phyloP scores from a whole-genome alignment of 164 flowering plant genomes.

The Berberis vulgaris region DNA sequence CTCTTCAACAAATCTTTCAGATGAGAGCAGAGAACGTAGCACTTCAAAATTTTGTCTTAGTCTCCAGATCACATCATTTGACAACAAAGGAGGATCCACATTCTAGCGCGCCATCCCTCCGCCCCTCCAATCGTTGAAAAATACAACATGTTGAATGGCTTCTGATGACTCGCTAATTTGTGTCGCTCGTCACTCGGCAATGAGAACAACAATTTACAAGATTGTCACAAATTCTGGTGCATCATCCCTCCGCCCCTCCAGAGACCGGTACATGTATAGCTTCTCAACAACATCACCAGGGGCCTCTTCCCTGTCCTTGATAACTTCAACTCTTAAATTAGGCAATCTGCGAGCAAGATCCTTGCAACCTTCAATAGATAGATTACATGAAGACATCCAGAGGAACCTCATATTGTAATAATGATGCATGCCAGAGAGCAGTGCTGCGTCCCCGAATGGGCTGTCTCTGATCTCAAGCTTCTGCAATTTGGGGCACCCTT shows the following conservation, averaged over 20 bases:
- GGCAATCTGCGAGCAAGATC: constrained; percentile 54
- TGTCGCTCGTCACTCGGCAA: too few relatives aligned
- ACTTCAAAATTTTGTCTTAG: too few relatives aligned
- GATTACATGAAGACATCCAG: constrained; percentile 70
- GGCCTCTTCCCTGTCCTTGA: constrained; percentile 13
- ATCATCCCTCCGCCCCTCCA: constrained; percentile 66
- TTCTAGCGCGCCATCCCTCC: too few relatives aligned
- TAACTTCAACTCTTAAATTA: constrained; percentile 57
- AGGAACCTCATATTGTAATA: constrained; percentile 79
- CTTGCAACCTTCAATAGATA: constrained; percentile 49
- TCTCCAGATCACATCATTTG: too few relatives aligned
- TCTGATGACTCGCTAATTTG: too few relatives aligned
- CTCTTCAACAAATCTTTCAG: too few relatives aligned
- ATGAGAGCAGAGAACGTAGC: too few relatives aligned
- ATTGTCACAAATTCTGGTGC: constrained; percentile 56
- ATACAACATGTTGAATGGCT: too few relatives aligned
- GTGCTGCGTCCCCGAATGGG: constrained; percentile 73
- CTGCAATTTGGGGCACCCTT: constrained; percentile 70
- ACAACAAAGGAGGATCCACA: too few relatives aligned
- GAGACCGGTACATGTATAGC: constrained; percentile 74
- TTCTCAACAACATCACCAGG: constrained; percentile 28
- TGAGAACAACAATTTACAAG: constrained; percentile 21
- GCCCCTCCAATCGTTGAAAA: too few relatives aligned
- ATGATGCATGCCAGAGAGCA: constrained; percentile 62
- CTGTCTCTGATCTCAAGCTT: constrained; percentile 89